Evolutionary conservation across 257 asterid species (phyloP).

Genomic region (Sherardia arvensis): DNA sequence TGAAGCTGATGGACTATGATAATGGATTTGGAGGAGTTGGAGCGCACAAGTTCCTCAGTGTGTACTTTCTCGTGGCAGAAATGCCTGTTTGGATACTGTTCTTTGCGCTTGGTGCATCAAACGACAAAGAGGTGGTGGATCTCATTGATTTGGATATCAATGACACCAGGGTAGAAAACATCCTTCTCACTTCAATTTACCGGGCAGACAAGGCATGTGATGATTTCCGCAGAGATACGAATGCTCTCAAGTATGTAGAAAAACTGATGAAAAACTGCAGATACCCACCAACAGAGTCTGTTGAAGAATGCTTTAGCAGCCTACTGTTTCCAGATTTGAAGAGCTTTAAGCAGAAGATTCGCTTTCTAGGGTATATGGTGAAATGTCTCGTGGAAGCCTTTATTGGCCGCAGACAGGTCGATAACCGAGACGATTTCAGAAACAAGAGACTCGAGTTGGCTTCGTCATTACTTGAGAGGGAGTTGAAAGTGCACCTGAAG

Average conservation of each 20-base stretch:
- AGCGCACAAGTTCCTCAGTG: conserved; percentile 24
- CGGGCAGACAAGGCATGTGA: conserved; percentile 57
- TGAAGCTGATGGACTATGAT: conserved; percentile 47
- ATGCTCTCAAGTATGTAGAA: conserved; percentile 33
- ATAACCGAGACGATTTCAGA: conserved; percentile 77
- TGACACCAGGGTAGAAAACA: conserved; percentile 38
- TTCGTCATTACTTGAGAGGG: conserved; percentile 77
- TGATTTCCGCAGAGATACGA: conserved; percentile 49
- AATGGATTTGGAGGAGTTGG: background rate
- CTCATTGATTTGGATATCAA: conserved; percentile 46
- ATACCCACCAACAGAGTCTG: conserved; percentile 69
- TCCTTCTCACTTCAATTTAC: conserved; percentile 58
- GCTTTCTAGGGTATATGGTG: conserved; percentile 83
- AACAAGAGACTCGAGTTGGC: conserved; percentile 93
- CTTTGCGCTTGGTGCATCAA: conserved; percentile 70
- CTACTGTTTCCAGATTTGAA: conserved; percentile 59
- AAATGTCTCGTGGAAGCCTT: conserved; percentile 71
- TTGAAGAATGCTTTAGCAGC: conserved; percentile 49
- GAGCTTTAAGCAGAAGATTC: conserved; percentile 54
- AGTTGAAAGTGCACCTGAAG: conserved; percentile 62
- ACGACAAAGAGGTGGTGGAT: conserved; percentile 59
- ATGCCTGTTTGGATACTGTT: conserved; percentile 79
- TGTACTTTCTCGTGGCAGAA: conserved; percentile 50
- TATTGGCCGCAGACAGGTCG: conserved; percentile 65
- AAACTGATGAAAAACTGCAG: conserved; percentile 37